Evolutionary conservation across 345 rosid genomes (phyloP).

Genomic region (Acer yangbiense): DNA sequence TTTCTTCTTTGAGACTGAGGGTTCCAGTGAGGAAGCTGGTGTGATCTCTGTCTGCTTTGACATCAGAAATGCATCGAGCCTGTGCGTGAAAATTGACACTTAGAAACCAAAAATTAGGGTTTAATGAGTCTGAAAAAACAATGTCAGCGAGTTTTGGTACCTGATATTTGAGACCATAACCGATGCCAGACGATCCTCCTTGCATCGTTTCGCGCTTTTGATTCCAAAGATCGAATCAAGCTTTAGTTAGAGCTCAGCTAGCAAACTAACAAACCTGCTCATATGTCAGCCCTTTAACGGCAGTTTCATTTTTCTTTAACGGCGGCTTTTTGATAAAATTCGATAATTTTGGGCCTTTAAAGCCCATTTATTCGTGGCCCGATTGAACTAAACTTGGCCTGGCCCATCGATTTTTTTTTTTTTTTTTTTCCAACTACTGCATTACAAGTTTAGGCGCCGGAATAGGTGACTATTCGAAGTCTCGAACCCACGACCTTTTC

Average conservation of each 20-base stretch:
- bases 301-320: no score
- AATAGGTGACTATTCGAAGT: no score
- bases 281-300: no score
- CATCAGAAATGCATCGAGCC: conserved; percentile 95
- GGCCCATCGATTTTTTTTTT: no score
- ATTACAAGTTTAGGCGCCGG: no score
- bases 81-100: conserved; percentile 24
- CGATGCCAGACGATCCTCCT: conserved; percentile 86
- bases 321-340: no score
- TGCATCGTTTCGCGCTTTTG: conserved; percentile 54
- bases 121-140: neutral
- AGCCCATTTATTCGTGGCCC: no score
- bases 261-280: neutral
- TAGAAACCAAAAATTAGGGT: conserved; percentile 6
- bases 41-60: conserved; percentile 91
- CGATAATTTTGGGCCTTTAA: no score
- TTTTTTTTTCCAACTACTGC: no score
- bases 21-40: conserved; percentile 97
- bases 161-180: conserved; percentile 93
- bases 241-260: neutral
- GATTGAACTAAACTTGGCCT: no score
- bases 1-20: conserved; percentile 87
- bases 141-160: conserved; percentile 27
- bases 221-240: conserved; percentile 2
- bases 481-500: no score